Base-by-base conservation (phyloP, 2,329 filamentous ascomycete species). In the Leptographium flavum region DNA sequence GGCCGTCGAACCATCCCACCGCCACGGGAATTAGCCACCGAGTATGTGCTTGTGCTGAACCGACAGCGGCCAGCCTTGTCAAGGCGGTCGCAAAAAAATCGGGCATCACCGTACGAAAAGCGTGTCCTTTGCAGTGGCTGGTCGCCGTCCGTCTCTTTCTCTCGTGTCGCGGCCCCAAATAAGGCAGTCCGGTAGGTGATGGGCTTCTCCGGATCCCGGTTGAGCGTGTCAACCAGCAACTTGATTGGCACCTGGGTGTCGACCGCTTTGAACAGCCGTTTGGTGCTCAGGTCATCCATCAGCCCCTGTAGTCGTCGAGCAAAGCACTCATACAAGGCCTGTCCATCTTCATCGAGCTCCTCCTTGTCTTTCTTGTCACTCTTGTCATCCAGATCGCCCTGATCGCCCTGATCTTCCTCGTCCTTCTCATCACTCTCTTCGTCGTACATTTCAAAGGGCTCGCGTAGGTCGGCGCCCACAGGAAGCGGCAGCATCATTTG, bases 321-420 rank as follows among this genome's bases (percentile, higher is more conserved):
- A 48, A 65, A 65, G 19, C 57, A 52, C 14, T 53, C 52, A 45
- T 58, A 63, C 23, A 62, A 49, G 17, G 51, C 45, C 15, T 54
- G 54, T 38, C 55, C 54, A 10, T 54, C 50, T 23, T 32, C 23
- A 6, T 14, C 15, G 14, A 23, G 6, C 7, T n/a, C 39, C 9
- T 27, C 23, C 2, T 39, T 22, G 14, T 25, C 33, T 11, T 3
- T n/a, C 6, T 43, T 8, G 10, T 14, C 27, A 8, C n/a, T 19
- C 5, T 10, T 23, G 25, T 45, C 44, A 13, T 42, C 35, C n/a
- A n/a, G n/a, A n/a, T 39, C 42, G 11, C 10, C 17, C 33, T 21
- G n/a, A n/a, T 35, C 22, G 19, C 17, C 14, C 6, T 36, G 9
- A 6, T 14, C 38, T 7, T 25, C 22, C 3, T 39, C 27, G 10